Evolutionary conservation across 2,329 filamentous ascomycete genomes (phyloP).

Genomic region (Botrytis fragariae): DNA sequence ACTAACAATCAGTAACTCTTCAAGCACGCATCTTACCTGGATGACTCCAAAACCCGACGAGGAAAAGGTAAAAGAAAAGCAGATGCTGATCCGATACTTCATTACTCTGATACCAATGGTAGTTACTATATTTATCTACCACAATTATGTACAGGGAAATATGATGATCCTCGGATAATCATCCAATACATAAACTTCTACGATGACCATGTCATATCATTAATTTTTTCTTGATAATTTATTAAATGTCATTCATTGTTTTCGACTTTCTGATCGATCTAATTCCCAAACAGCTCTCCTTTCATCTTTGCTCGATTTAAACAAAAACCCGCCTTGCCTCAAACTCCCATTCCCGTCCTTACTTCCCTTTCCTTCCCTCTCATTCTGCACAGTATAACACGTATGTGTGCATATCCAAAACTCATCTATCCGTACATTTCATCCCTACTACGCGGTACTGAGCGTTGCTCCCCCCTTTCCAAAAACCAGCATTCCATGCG

Average conservation of each 20-base stretch:
- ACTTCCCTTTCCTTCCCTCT: not conserved
- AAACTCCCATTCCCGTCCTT: conserved; percentile 11
- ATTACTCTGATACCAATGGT: not conserved
- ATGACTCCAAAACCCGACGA: too few relatives aligned
- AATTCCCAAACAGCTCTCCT: not conserved
- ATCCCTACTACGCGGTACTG: conserved; percentile 23
- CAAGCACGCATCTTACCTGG: too few relatives aligned
- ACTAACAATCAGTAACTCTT: too few relatives aligned
- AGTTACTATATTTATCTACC: not conserved
- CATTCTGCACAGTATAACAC: conserved; percentile 1
- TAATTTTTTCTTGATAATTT: not conserved
- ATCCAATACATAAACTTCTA: not conserved
- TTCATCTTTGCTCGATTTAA: not conserved
- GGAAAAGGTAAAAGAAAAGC: too few relatives aligned
- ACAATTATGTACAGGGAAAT: not conserved
- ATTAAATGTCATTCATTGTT: not conserved
- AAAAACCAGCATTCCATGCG: conserved; percentile 53
- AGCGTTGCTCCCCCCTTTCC: conserved; percentile 43
- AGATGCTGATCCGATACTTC: too few relatives aligned
- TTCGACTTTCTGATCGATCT: not conserved
- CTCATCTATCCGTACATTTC: conserved; percentile 31
- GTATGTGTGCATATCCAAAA: conserved; percentile 5
- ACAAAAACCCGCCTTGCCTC: not conserved
- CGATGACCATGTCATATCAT: not conserved
- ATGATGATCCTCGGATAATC: not conserved